Evolutionary conservation across 129 eudicot genomes (phyloP), one percentile per base, ranked within the genome.

Genomic region (Arctium minus): DNA sequence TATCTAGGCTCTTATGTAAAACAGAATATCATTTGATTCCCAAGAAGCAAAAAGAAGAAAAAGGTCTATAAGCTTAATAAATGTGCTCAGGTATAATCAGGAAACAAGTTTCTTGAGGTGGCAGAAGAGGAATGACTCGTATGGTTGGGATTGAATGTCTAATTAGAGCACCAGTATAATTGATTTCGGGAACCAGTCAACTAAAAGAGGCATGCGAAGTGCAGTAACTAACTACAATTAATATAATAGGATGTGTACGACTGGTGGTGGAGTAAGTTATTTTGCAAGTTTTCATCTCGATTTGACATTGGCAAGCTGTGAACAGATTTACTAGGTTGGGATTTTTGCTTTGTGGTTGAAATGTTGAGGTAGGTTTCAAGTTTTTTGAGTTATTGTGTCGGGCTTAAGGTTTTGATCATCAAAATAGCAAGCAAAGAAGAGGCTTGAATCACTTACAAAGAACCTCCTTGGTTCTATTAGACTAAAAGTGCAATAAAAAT

Each of bases 31-130:
- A 4, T 29, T 38, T 60, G 62, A 72, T 22, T 18, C 64, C 65
- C 44, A 38, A 81, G 7, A 81, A 62, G 3, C 27, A 72, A 72
- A 81, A 38, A 81, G 8, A 37, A 73, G 15, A 36, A 46, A 79
- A 64, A 39, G 15, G 31, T 79, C 31, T 69, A n/a, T 33, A 70
- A 69, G 77, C 67, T n/a, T 32, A 46, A 70, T 32, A 32, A 7
- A 40, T 80, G 60, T 69, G 42, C 31, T 39, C 3, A 64, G 1
- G 4, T 27, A 69, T 36, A 68, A 30, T 79, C 67, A 6, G 5
- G 60, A 79, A 46, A 80, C 31, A 13, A 12, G 76, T 68, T 82
- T 69, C 1, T 44, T 7, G 27, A 68, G 10, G 70, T 44, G 70
- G 70, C 12, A 64, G 33, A 60, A 60, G 68, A 60, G 68, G 22